These are phyloP conservation scores for Candida piceae DNA, from an alignment of 805 yeast genomes.

Conservation along the genomic window DNA sequence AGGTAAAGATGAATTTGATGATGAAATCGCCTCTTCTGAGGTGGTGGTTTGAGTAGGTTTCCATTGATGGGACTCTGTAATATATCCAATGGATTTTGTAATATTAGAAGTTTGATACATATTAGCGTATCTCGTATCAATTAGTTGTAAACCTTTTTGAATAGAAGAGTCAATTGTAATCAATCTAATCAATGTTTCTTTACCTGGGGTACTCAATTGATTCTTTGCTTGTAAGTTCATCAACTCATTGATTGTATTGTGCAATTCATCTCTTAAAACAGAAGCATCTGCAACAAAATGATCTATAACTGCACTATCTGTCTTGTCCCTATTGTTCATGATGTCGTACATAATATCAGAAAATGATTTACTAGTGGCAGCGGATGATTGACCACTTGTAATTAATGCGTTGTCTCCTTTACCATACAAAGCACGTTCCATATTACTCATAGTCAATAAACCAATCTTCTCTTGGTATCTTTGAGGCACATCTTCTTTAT, in stretches of 20 bases:
- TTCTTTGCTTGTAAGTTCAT: slow-evolving; percentile 51
- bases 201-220: slow-evolving; percentile 60
- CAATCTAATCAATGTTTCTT: slow-evolving; percentile 67
- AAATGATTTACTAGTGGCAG: slow-evolving; percentile 9
- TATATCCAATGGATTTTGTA: not conserved
- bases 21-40: not conserved
- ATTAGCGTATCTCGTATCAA: slow-evolving; percentile 13
- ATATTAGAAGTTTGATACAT: slow-evolving; percentile 3
- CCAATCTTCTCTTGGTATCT: slow-evolving; percentile 68
- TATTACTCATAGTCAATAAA: slow-evolving; percentile 74
- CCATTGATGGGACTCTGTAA: slow-evolving; percentile 9
- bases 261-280: slow-evolving; percentile 37
- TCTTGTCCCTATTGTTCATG: slow-evolving; percentile 10
- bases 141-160: slow-evolving; percentile 44
- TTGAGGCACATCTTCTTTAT: slow-evolving; percentile 55
- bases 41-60: not conserved
- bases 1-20: not conserved
- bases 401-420: slow-evolving; percentile 2
- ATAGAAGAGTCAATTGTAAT: slow-evolving; percentile 67
- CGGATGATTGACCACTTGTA: not conserved
- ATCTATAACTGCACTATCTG: slow-evolving; percentile 14
- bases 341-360: slow-evolving; percentile 19
- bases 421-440: slow-evolving; percentile 52
- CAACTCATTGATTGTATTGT: slow-evolving; percentile 49
- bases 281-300: slow-evolving; percentile 36